These are phyloP conservation scores for Boletus coccyginus DNA, from an alignment of 768 basidiomycete genomes.

Conservation along the genomic window DNA sequence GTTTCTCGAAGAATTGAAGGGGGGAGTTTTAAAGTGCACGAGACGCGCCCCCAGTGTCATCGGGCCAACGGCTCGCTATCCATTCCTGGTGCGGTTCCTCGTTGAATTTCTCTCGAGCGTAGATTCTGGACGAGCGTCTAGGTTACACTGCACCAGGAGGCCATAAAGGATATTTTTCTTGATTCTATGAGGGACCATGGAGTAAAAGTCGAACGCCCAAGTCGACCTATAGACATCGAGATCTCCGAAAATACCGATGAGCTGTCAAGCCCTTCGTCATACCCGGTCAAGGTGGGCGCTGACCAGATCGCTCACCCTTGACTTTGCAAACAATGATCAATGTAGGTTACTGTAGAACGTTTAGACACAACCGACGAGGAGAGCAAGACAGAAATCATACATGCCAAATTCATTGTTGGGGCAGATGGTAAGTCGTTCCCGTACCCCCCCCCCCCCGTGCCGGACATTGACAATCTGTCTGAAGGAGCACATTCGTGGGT, in stretches of 20 bases:
- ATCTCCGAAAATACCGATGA: conserved; percentile 37
- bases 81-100: conserved; percentile 53
- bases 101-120: background rate
- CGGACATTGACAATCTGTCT: too few relatives aligned
- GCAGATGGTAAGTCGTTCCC: conserved; percentile 29
- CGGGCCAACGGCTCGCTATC: conserved; percentile 63
- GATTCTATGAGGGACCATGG: conserved; percentile 36
- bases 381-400: conserved; percentile 30
- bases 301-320: background rate
- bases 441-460: too few relatives aligned
- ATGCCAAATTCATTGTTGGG: conserved; percentile 36
- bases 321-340: background rate
- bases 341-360: conserved; percentile 26
- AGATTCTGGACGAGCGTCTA: conserved; percentile 5
- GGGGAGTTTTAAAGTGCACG: conserved; percentile 43
- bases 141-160: conserved; percentile 39
- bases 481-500: conserved; percentile 48
- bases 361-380: conserved; percentile 28
- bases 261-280: conserved; percentile 30
- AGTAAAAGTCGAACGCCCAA: conserved; percentile 37
- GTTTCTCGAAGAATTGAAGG: background rate
- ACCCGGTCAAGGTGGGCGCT: conserved; percentile 30
- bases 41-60: conserved; percentile 61
- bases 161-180: conserved; percentile 41
- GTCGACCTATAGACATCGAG: conserved; percentile 30